Conservation (phyloP, 2,329 filamentous ascomycete species). For the Arthrobotrys sphaeroides region DNA sequence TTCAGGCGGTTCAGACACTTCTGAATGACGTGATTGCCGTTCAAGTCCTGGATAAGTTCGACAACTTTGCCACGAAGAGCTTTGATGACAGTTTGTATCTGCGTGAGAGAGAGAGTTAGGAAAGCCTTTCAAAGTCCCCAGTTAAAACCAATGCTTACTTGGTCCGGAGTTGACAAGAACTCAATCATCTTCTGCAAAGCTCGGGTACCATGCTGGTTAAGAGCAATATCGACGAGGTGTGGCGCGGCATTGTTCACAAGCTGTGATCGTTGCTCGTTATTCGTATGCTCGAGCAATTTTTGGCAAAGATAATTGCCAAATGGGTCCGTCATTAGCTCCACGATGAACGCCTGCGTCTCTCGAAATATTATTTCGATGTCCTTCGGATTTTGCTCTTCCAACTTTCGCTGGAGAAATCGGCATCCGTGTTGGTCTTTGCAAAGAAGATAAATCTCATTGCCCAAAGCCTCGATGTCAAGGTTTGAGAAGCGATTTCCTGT, state of each 20-base stretch:
- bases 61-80: slow-evolving; percentile 86
- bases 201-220: slow-evolving; percentile 96
- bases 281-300: slow-evolving; percentile 94
- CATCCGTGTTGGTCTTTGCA: slow-evolving; percentile 99
- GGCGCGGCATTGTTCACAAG: slow-evolving; percentile 89
- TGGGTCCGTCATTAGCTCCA: slow-evolving; percentile 98
- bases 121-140: background rate
- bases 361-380: slow-evolving; percentile 92
- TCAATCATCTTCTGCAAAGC: slow-evolving; percentile 99
- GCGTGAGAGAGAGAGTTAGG: slow-evolving; percentile 7
- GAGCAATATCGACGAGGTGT: slow-evolving; percentile 88
- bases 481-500: slow-evolving; percentile 78
- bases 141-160: slow-evolving; percentile 64
- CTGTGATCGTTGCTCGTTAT: slow-evolving; percentile 90
- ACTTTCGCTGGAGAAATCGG: slow-evolving; percentile 94
- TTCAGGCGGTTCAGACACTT: slow-evolving; percentile 97
- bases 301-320: slow-evolving; percentile 99
- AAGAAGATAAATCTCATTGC: slow-evolving; percentile 83
- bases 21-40: slow-evolving; percentile 98
- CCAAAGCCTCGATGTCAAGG: slow-evolving; percentile 79
- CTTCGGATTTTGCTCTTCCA: slow-evolving; percentile 85
- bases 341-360: slow-evolving; percentile 91
- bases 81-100: slow-evolving; percentile 82
- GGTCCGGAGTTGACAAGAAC: slow-evolving; percentile 84
- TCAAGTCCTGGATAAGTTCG: slow-evolving; percentile 93